Evolutionary conservation across 805 yeast species (phyloP).

Genomic region (Spathaspora sp.): DNA sequence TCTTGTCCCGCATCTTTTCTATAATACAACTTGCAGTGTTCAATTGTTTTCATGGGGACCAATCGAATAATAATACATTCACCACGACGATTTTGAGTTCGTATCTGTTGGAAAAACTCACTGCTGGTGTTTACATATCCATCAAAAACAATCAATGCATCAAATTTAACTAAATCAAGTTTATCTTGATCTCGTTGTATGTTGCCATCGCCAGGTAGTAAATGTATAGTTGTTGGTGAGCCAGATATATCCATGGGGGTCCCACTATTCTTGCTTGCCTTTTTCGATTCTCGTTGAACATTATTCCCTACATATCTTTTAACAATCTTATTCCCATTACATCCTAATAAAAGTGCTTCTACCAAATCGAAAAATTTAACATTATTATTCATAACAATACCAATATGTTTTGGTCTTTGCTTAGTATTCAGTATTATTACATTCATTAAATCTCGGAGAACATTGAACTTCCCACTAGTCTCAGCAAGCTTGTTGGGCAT

Average conservation of each 20-base stretch:
- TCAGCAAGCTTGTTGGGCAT: slow-evolving; percentile 67
- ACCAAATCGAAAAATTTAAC: slow-evolving; percentile 63
- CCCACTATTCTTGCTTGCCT: slow-evolving; percentile 9
- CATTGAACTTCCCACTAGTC: slow-evolving; percentile 81
- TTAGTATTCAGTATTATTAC: slow-evolving; percentile 40
- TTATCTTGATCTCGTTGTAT: slow-evolving; percentile 20
- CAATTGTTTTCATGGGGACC: slow-evolving; percentile 76
- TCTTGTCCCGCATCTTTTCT: slow-evolving; percentile 17
- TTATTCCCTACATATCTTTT: slow-evolving; percentile 61
- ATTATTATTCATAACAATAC: slow-evolving; percentile 65
- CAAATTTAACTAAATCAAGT: slow-evolving; percentile 37
- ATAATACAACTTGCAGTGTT: slow-evolving; percentile 65
- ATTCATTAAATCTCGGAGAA: slow-evolving; percentile 59
- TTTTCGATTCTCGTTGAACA: slow-evolving; percentile 43
- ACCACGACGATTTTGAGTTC: slow-evolving; percentile 24
- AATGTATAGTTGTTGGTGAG: slow-evolving; percentile 28
- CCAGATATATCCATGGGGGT: slow-evolving; percentile 3
- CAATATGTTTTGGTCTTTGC: slow-evolving; percentile 46
- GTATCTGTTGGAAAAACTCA: slow-evolving; percentile 23
- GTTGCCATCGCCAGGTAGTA: slow-evolving; percentile 38
- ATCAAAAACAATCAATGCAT: slow-evolving; percentile 62
- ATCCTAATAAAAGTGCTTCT: slow-evolving; percentile 68
- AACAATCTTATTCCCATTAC: slow-evolving; percentile 41
- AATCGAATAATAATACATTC: slow-evolving; percentile 61
- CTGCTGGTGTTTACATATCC: slow-evolving; percentile 47